Percentiles rank a stretch among this genome's conserved stretches.
phyloP scores from a whole-genome alignment of 2,329 filamentous ascomycete species.

The Rachicladosporium sp. region DNA sequence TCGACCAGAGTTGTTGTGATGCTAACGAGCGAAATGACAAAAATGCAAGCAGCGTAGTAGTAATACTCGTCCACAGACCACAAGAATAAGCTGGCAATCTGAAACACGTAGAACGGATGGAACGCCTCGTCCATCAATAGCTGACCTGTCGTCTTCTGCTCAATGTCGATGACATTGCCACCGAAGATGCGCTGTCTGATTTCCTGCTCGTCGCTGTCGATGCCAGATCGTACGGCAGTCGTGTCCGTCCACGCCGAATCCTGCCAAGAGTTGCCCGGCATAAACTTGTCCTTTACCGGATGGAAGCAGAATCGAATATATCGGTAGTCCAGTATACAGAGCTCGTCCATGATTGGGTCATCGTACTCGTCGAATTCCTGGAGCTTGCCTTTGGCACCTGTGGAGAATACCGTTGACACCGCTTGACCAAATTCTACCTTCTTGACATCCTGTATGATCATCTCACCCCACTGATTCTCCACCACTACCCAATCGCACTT shows the following conservation, averaged over 20 bases:
- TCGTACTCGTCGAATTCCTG: slow-evolving; percentile 59
- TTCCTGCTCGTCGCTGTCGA: slow-evolving; percentile 80
- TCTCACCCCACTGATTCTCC: slow-evolving; percentile 96
- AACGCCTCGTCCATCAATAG: slow-evolving; percentile 89
- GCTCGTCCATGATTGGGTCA: slow-evolving; percentile 64
- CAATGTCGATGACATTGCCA: slow-evolving; percentile 79
- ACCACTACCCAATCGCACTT: slow-evolving; percentile 85
- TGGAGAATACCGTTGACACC: slow-evolving; percentile 58
- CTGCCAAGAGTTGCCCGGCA: slow-evolving; percentile 82
- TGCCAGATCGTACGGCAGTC: slow-evolving; percentile 59
- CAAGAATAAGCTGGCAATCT: slow-evolving; percentile 82
- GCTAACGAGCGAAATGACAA: slow-evolving; percentile 84
- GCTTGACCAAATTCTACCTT: slow-evolving; percentile 46
- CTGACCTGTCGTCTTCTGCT: slow-evolving; percentile 73
- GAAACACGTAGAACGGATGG: slow-evolving; percentile 97
- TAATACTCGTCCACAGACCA: slow-evolving; percentile 97
- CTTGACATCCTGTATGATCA: slow-evolving; percentile 61
- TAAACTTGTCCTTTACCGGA: slow-evolving; percentile 76
- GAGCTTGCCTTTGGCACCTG: slow-evolving; percentile 48
- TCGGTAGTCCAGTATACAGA: slow-evolving; percentile 78
- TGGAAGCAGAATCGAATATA: slow-evolving; percentile 92
- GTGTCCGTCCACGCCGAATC: slow-evolving; percentile 80
- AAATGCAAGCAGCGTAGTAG: slow-evolving; percentile 92
- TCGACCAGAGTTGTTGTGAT: slow-evolving; percentile 83
- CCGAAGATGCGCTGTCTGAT: slow-evolving; percentile 79